Base-by-base conservation (phyloP, 2,329 filamentous ascomycete genomes). In the Esteya vermicola region DNA sequence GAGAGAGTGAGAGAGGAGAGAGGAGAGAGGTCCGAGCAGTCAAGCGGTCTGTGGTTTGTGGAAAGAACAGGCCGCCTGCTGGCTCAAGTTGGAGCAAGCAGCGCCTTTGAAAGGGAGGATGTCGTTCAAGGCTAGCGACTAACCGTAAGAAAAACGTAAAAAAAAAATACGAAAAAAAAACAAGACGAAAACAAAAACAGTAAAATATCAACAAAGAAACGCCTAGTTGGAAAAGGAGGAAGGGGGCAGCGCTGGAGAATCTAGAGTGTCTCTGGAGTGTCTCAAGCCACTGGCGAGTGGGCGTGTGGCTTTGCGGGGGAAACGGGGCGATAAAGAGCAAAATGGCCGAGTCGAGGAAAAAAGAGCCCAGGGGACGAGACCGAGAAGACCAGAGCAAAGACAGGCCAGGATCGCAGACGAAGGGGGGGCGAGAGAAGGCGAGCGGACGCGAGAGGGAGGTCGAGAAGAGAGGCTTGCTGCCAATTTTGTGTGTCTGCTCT, bases 241-340 rank as follows among this genome's bases (percentile, higher is more conserved):
- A 2, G 10, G 31, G 31, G n/a, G 9, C 16, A n/a, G n/a, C n/a
- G n/a, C n/a, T n/a, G n/a, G n/a, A n/a, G n/a, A n/a, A n/a, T n/a
- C n/a, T n/a, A n/a, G n/a, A n/a, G n/a, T n/a, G n/a, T n/a, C n/a
- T n/a, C n/a, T n/a, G n/a, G n/a, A n/a, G n/a, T n/a, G n/a, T n/a
- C n/a, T n/a, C n/a, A n/a, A n/a, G n/a, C n/a, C n/a, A n/a, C n/a
- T n/a, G n/a, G n/a, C n/a, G n/a, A n/a, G n/a, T n/a, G n/a, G 20
- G 31, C 20, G 33, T n/a, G 36, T 38, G 27, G n/a, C 14, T 23
- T 21, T 38, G 36, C 36, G 36, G 36, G 36, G 36, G 31, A 38
- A 20, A 19, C 18, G 33, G 18, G 25, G 28, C 28, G 28, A 31
- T 31, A 31, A 31, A 16, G 28, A 16, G 28, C n/a, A 31, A 4